These are phyloP conservation scores for Lasiosphaeria ovina DNA, from an alignment of 495 filamentous ascomycete genomes.

Conservation along the genomic window DNA sequence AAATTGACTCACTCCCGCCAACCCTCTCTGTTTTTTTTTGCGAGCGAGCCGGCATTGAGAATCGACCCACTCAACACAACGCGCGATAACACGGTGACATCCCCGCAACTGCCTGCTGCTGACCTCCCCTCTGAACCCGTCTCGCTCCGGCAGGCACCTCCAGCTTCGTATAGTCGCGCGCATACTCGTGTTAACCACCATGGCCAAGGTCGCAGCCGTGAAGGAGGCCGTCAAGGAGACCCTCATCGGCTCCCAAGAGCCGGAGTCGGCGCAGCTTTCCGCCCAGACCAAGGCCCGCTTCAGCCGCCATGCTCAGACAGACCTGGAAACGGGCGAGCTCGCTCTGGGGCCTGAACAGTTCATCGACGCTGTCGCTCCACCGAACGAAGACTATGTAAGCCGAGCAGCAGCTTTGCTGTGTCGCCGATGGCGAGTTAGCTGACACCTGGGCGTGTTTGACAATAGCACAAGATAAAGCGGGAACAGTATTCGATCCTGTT, in stretches of 20 bases:
- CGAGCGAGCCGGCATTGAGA: background rate
- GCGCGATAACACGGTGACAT: background rate
- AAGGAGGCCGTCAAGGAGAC: slow-evolving; percentile 75
- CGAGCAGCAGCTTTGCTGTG: slow-evolving; percentile 2
- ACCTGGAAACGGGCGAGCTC: slow-evolving; percentile 70
- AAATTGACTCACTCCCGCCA: background rate
- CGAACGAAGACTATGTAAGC: slow-evolving; percentile 85
- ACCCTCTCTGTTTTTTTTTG: background rate
- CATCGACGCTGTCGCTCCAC: slow-evolving; percentile 84
- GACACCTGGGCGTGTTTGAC: slow-evolving; percentile 11
- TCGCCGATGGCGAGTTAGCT: slow-evolving; percentile 19
- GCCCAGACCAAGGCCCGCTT: slow-evolving; percentile 70
- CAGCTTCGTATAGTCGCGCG: background rate
- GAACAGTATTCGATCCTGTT: slow-evolving; percentile 94
- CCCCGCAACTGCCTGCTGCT: background rate
- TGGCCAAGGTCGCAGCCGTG: slow-evolving; percentile 41
- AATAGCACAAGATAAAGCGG: slow-evolving; percentile 92
- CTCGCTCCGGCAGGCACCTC: background rate
- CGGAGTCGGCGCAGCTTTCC: slow-evolving; percentile 55
- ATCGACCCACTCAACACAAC: background rate
- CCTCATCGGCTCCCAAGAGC: slow-evolving; percentile 63
- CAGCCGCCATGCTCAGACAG: slow-evolving; percentile 70
- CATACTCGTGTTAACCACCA: background rate
- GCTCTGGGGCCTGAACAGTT: slow-evolving; percentile 84
- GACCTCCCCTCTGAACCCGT: background rate